phyloP scores from a whole-genome alignment of 805 yeast species.

The Crinitomyces ghanaensis region DNA sequence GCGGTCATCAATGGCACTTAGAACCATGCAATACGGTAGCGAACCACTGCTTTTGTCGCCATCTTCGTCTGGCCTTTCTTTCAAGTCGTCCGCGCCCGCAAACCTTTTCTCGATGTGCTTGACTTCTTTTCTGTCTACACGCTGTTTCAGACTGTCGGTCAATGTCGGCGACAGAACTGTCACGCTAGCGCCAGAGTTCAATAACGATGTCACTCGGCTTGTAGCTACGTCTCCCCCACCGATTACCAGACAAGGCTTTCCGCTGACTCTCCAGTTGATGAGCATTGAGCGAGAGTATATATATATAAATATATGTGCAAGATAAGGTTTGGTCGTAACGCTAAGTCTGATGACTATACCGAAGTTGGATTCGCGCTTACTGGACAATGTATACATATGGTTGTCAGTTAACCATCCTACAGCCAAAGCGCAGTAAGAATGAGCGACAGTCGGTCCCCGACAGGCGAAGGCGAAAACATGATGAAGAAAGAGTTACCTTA shows the following conservation, averaged over 20 bases:
- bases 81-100: constrained; percentile 9
- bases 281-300: too few species aligned
- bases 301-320: too few species aligned
- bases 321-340: too few species aligned
- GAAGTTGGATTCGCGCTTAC: too few species aligned
- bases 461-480: too few species aligned
- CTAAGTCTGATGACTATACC: too few species aligned
- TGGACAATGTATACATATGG: too few species aligned
- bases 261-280: constrained; percentile 20
- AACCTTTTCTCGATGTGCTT: constrained; percentile 6
- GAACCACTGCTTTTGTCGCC: too few species aligned
- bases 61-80: constrained; percentile 11
- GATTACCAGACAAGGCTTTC: constrained; percentile 54
- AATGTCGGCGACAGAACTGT: constrained; percentile 47
- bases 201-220: constrained; percentile 52
- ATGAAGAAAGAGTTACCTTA: too few species aligned
- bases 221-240: constrained; percentile 65
- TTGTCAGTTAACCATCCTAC: too few species aligned
- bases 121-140: constrained; percentile 2
- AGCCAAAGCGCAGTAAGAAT: too few species aligned
- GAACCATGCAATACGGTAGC: constrained; percentile 47
- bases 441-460: too few species aligned
- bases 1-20: constrained; percentile 69
- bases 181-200: constrained; percentile 58
- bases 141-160: constrained; percentile 42